Evolutionary conservation across 208 protist species (phyloP).

Genomic region (Leishmania gerbilli): DNA sequence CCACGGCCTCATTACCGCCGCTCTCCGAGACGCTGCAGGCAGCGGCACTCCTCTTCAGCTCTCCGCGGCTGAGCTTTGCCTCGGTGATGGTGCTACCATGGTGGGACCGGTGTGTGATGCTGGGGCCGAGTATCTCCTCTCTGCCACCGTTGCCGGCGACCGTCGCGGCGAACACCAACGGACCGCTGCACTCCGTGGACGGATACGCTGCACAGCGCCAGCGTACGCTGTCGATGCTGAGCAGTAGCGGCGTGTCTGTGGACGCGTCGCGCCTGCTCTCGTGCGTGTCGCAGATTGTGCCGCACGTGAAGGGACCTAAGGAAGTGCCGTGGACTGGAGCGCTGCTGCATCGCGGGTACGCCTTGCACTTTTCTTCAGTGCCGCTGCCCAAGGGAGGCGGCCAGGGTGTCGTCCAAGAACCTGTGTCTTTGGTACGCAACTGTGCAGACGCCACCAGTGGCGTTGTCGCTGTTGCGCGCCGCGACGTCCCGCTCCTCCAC

Average conservation of each 20-base stretch:
- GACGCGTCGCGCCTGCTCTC: slow-evolving; percentile 55
- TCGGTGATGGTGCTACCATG: slow-evolving; percentile 72
- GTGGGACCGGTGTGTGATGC: slow-evolving; percentile 68
- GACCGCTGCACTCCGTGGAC: slow-evolving; percentile 17
- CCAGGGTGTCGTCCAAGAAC: not conserved
- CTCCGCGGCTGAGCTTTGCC: slow-evolving; percentile 70
- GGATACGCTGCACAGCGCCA: slow-evolving; percentile 39
- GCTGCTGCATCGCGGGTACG: slow-evolving; percentile 52
- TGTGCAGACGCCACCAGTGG: not conserved
- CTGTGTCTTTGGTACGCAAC: not conserved
- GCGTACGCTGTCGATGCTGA: slow-evolving; percentile 43
- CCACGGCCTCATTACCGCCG: not conserved
- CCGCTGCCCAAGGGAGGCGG: not conserved
- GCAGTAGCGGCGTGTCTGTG: slow-evolving; percentile 48
- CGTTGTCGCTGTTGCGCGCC: not conserved
- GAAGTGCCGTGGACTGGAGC: slow-evolving; percentile 48
- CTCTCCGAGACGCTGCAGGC: slow-evolving; percentile 5
- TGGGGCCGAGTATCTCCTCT: slow-evolving; percentile 63
- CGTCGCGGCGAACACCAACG: not conserved
- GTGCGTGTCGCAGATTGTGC: slow-evolving; percentile 57
- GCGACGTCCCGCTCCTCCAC: slow-evolving; percentile 46
- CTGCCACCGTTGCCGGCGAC: slow-evolving; percentile 16
- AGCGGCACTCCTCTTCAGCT: slow-evolving; percentile 46
- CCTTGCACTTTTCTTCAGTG: slow-evolving; percentile 41
- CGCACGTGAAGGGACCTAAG: slow-evolving; percentile 35